Conservation (phyloP, 352 stramenopile species). For the Phytophthora agathidicida region DNA sequence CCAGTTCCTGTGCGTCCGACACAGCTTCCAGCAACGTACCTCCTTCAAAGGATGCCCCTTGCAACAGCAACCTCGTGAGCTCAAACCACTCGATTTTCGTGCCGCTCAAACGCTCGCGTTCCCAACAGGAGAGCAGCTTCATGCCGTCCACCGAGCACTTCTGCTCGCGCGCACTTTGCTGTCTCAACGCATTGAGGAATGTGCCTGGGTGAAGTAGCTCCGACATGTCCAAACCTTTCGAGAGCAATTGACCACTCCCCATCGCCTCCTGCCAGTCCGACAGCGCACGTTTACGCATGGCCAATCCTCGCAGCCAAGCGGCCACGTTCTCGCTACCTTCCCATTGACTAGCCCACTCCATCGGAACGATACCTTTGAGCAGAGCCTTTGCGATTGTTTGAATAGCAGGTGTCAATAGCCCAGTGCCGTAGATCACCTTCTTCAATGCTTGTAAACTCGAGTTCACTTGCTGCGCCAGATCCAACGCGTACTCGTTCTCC, state of each 20-base stretch:
- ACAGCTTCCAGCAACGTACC: slow-evolving; percentile 78
- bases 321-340: slow-evolving; percentile 76
- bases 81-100: slow-evolving; percentile 81
- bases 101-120: slow-evolving; percentile 63
- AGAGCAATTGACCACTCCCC: slow-evolving; percentile 65
- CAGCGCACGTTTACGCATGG: slow-evolving; percentile 83
- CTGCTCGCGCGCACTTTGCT: slow-evolving; percentile 88
- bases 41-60: slow-evolving; percentile 89
- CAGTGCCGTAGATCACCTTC: slow-evolving; percentile 92
- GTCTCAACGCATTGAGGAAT: slow-evolving; percentile 94
- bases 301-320: slow-evolving; percentile 85
- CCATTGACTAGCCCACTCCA: slow-evolving; percentile 84
- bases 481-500: slow-evolving; percentile 86
- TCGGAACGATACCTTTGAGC: slow-evolving; percentile 72
- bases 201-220: slow-evolving; percentile 94
- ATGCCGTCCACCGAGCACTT: slow-evolving; percentile 91
- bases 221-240: slow-evolving; percentile 83
- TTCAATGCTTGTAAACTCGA: slow-evolving; percentile 74
- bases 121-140: slow-evolving; percentile 91
- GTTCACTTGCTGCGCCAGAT: slow-evolving; percentile 80
- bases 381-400: slow-evolving; percentile 80
- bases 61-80: slow-evolving; percentile 80
- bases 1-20: slow-evolving; percentile 85
- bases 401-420: slow-evolving; percentile 90
- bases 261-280: slow-evolving; percentile 83